Conservation (phyloP, 2,329 filamentous ascomycete genomes). For the Fonsecaea monophora region DNA sequence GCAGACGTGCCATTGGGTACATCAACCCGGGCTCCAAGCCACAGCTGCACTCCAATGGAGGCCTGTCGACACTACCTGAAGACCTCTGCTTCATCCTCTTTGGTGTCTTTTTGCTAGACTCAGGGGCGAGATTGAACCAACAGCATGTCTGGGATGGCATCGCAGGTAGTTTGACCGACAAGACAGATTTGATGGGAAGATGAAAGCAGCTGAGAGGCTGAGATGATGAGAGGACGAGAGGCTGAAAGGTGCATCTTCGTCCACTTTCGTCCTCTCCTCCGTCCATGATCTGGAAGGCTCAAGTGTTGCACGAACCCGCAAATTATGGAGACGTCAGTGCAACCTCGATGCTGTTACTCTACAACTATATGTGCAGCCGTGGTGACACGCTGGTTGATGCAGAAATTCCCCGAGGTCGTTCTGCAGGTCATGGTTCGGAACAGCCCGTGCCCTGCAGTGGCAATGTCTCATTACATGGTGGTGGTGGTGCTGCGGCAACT, state of each 20-base stretch:
- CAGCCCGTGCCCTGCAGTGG: not conserved
- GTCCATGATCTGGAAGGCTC: not conserved
- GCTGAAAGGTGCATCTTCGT: not conserved
- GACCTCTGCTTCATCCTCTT: not conserved
- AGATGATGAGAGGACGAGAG: not conserved
- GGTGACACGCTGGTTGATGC: slow-evolving; percentile 3
- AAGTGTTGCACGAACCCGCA: not conserved
- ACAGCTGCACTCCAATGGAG: slow-evolving; percentile 16
- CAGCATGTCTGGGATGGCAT: not conserved
- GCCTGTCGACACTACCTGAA: not conserved
- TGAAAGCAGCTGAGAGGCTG: not conserved
- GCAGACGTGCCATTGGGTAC: slow-evolving; percentile 4
- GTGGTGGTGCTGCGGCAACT: not conserved
- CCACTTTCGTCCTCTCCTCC: too few relatives aligned
- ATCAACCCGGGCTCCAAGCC: not conserved
- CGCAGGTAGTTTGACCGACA: not conserved
- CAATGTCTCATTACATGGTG: not conserved
- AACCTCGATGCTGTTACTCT: not conserved
- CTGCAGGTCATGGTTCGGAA: not conserved
- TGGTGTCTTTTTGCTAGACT: not conserved
- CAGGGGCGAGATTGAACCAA: not conserved
- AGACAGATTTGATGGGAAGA: not conserved
- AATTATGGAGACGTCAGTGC: not conserved
- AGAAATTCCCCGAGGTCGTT: not conserved
- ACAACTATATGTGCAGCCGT: not conserved